Percentiles rank a stretch among this genome's conserved stretches.
phyloP scores from a whole-genome alignment of 768 basidiomycete genomes.

The Mycena rosella region DNA sequence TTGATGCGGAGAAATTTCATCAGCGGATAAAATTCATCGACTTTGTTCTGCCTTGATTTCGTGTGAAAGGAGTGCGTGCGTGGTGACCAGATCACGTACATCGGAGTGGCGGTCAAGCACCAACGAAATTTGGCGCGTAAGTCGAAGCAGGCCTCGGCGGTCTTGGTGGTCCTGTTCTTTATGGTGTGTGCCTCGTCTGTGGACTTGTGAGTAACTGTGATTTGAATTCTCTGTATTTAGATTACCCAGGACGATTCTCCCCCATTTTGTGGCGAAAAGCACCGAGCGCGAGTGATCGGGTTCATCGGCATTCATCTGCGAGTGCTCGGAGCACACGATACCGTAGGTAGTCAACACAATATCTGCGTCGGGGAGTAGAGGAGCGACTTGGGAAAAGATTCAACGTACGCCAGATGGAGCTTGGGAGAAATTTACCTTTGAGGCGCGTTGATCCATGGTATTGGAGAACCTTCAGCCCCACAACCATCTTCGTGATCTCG shows the following conservation, averaged over 20 bases:
- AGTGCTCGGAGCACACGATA: slow-evolving; percentile 84
- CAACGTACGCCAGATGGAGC: background rate
- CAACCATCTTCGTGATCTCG: slow-evolving; percentile 78
- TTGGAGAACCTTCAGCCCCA: slow-evolving; percentile 72
- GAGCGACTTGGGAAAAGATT: slow-evolving; percentile 61
- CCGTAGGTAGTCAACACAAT: slow-evolving; percentile 91
- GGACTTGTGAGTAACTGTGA: background rate
- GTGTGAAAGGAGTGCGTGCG: background rate
- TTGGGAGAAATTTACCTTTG: slow-evolving; percentile 60
- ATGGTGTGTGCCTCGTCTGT: slow-evolving; percentile 95
- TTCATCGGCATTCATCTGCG: slow-evolving; percentile 55
- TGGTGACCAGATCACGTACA: slow-evolving; percentile 56
- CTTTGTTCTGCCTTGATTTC: slow-evolving; percentile 24
- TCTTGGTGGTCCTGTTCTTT: slow-evolving; percentile 86
- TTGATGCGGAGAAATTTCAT: slow-evolving; percentile 89
- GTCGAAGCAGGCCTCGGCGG: slow-evolving; percentile 81
- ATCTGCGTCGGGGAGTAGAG: slow-evolving; percentile 63
- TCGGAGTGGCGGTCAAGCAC: slow-evolving; percentile 89
- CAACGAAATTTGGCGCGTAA: slow-evolving; percentile 83
- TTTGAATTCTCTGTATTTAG: background rate
- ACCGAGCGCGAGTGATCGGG: slow-evolving; percentile 52
- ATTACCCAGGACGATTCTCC: slow-evolving; percentile 85
- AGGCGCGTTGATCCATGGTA: slow-evolving; percentile 87
- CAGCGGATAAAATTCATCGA: slow-evolving; percentile 67
- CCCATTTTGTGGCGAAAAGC: slow-evolving; percentile 87